Percentiles rank a stretch among this genome's conserved stretches.
Conservation (phyloP, 345 rosid genomes). For the Acer saccharum region DNA sequence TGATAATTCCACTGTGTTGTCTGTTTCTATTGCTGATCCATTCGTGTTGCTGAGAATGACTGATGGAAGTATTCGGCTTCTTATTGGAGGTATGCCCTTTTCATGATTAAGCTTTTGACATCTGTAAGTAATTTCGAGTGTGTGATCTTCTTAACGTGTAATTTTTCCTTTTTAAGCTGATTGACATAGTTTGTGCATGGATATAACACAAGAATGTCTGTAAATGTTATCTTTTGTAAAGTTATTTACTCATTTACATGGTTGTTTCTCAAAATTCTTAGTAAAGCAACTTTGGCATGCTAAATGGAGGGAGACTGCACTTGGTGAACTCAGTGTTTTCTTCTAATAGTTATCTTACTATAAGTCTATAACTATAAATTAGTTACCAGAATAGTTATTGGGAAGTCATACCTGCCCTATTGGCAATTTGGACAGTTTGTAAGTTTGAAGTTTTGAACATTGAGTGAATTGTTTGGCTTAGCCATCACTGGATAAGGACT, state of each 20-base stretch:
- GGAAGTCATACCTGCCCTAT: neutral
- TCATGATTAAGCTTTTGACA: neutral
- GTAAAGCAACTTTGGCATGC: neutral
- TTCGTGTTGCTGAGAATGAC: slow-evolving; percentile 85
- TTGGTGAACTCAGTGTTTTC: neutral
- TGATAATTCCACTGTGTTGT: slow-evolving; percentile 64
- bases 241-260: neutral
- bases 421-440: neutral
- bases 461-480: neutral
- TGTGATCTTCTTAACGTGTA: slow-evolving; percentile 9
- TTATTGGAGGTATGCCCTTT: slow-evolving; percentile 76
- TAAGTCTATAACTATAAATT: neutral
- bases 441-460: neutral
- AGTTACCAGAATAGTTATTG: neutral
- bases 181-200: slow-evolving; percentile 1
- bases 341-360: neutral
- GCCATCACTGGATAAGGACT: neutral
- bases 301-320: neutral
- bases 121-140: neutral
- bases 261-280: neutral
- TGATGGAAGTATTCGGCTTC: slow-evolving; percentile 84
- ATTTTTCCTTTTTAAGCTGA: slow-evolving; percentile 4
- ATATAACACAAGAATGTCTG: neutral
- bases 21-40: slow-evolving; percentile 96
- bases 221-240: neutral